Conservation (phyloP, 148 eudicot genomes). For the Rhododendron simsii region DNA sequence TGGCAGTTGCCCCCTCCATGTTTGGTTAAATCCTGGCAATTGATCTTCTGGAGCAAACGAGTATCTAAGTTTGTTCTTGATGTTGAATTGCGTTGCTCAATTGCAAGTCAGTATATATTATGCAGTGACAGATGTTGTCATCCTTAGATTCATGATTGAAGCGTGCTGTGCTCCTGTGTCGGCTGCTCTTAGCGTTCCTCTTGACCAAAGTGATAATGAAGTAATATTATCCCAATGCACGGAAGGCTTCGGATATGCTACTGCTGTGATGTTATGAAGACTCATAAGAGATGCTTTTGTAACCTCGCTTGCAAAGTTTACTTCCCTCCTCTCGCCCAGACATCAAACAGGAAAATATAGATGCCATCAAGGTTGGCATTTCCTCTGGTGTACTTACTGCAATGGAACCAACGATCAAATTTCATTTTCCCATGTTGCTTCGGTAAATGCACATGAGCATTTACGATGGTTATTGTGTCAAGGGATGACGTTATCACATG, state of each 20-base stretch:
- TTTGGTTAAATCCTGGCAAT: neutral
- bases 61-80: slow-evolving; percentile 3
- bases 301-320: slow-evolving; percentile 77
- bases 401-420: neutral
- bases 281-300: slow-evolving; percentile 94
- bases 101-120: slow-evolving; percentile 93
- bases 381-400: neutral
- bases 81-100: slow-evolving; percentile 27
- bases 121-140: slow-evolving; percentile 94
- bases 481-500: neutral
- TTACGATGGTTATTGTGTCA: neutral
- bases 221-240: slow-evolving; percentile 67
- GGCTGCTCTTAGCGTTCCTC: slow-evolving; percentile 99
- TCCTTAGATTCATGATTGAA: slow-evolving; percentile 95
- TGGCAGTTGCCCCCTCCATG: neutral
- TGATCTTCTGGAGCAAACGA: neutral
- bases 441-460: neutral
- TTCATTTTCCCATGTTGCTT: neutral
- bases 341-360: slow-evolving; percentile 88
- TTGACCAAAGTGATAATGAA: slow-evolving; percentile 94
- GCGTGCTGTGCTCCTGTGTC: slow-evolving; percentile 99
- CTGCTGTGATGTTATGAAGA: slow-evolving; percentile 98
- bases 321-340: slow-evolving; percentile 36
- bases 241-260: slow-evolving; percentile 87
- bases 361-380: slow-evolving; percentile 82